phyloP scores from a whole-genome alignment of 1,284 basidiomycete species.

The Marasmius fiardii region DNA sequence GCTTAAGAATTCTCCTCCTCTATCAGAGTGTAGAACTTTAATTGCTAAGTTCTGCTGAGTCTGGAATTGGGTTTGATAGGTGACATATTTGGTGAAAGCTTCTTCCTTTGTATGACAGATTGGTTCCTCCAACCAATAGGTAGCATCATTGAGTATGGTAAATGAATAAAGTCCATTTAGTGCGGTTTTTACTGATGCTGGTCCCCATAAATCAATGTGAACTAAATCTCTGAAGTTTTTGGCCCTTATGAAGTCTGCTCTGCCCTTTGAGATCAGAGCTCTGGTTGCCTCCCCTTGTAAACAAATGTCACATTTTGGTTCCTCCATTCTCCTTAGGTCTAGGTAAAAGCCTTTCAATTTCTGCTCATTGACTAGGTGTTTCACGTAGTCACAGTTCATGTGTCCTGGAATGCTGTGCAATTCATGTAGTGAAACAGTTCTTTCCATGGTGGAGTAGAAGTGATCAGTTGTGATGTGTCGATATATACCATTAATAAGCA shows the following conservation, averaged over 20 bases:
- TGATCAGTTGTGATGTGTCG: background rate
- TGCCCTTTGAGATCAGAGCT: background rate
- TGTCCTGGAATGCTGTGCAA: background rate
- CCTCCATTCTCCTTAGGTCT: background rate
- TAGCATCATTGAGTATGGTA: background rate
- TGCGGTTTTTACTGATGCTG: background rate
- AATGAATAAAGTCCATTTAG: background rate
- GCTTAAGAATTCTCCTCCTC: constrained; percentile 21
- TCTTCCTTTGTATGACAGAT: background rate
- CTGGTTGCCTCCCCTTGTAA: background rate
- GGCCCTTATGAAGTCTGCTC: background rate
- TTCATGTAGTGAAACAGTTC: background rate
- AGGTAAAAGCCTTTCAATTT: background rate
- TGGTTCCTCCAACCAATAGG: background rate
- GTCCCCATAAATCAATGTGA: background rate
- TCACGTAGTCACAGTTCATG: background rate
- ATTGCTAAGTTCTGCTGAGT: constrained; percentile 19
- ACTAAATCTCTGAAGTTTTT: background rate
- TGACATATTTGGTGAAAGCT: background rate
- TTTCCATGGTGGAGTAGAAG: background rate
- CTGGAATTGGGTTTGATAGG: constrained; percentile 12
- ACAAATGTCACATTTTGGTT: background rate
- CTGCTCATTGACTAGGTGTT: background rate
- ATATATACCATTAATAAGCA: background rate
- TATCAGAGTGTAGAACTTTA: constrained; percentile 22